Evolutionary conservation across 306 rosid genomes (phyloP).

Genomic region (Vachellia collinsii): DNA sequence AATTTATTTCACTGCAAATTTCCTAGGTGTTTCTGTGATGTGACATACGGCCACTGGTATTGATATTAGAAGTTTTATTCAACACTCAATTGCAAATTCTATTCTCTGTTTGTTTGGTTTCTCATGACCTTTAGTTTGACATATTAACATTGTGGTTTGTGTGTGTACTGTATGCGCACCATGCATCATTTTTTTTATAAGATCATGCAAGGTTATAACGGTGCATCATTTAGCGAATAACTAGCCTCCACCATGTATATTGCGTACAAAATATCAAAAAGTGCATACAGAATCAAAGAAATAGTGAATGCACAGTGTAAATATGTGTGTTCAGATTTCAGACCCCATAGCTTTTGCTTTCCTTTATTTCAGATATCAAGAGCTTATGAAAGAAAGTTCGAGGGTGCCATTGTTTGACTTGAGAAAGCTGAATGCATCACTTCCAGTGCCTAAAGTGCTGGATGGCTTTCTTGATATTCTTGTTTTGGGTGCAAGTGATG

Average conservation of each 20-base stretch:
- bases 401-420: conserved; percentile 91
- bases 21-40: conserved; percentile 11
- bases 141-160: not conserved
- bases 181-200: not conserved
- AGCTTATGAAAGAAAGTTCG: conserved; percentile 90
- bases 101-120: not conserved
- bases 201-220: not conserved
- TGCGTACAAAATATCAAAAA: not conserved
- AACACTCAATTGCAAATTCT: not conserved
- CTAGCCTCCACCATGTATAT: not conserved
- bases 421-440: conserved; percentile 83
- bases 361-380: conserved; percentile 69
- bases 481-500: conserved; percentile 78
- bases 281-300: not conserved
- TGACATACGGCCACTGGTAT: not conserved
- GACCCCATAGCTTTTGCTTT: not conserved
- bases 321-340: not conserved
- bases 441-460: conserved; percentile 76
- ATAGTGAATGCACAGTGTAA: not conserved
- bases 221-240: conserved; percentile 2
- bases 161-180: not conserved
- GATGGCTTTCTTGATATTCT: conserved; percentile 61
- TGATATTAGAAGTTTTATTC: conserved; percentile 16
- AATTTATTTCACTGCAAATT: not conserved
- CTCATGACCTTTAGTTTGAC: conserved; percentile 4